These are phyloP conservation scores for Schizopora paradoxa DNA, from an alignment of 1,284 basidiomycete genomes.

Conservation along the genomic window DNA sequence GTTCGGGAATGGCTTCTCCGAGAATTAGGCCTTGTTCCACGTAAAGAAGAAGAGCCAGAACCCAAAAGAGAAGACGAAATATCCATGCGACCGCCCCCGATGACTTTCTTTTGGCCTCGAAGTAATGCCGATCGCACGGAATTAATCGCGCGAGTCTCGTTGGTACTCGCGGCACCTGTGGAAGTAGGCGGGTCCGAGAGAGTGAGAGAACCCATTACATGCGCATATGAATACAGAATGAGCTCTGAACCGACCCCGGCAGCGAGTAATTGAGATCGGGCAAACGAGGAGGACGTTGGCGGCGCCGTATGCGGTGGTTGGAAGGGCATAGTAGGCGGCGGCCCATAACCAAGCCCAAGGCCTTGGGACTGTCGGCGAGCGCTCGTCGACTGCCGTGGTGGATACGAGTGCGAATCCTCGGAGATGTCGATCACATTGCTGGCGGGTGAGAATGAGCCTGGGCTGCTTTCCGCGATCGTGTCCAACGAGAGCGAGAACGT, in stretches of 20 bases:
- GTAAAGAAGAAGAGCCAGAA: constrained; percentile 15
- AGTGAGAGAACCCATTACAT: constrained; percentile 66
- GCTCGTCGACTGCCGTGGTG: too few species aligned
- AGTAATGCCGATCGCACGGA: constrained; percentile 8
- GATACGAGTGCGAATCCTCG: constrained; percentile 20
- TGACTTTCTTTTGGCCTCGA: constrained; percentile 33
- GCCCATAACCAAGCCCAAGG: constrained; percentile 43
- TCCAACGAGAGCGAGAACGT: constrained; percentile 63
- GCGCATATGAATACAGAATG: constrained; percentile 84
- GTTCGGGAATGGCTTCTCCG: constrained; percentile 42
- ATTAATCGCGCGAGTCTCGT: constrained; percentile 9
- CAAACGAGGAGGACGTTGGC: constrained; percentile 34
- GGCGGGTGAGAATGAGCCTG: constrained; percentile 26
- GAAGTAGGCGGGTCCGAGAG: constrained; percentile 31
- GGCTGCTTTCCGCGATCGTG: constrained; percentile 55
- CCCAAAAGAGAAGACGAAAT: constrained; percentile 45
- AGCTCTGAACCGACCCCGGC: constrained; percentile 61
- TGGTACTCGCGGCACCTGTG: constrained; percentile 19
- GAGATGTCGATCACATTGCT: constrained; percentile 14
- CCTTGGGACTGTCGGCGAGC: constrained; percentile 33
- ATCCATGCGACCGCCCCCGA: constrained; percentile 77
- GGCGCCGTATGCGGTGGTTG: constrained; percentile 34
- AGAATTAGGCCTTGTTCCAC: constrained; percentile 13
- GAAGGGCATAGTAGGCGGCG: constrained; percentile 21
- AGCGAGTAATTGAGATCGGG: constrained; percentile 22